phyloP scores from a whole-genome alignment of 163 green algal species.

The Scenedesmus sp. region DNA sequence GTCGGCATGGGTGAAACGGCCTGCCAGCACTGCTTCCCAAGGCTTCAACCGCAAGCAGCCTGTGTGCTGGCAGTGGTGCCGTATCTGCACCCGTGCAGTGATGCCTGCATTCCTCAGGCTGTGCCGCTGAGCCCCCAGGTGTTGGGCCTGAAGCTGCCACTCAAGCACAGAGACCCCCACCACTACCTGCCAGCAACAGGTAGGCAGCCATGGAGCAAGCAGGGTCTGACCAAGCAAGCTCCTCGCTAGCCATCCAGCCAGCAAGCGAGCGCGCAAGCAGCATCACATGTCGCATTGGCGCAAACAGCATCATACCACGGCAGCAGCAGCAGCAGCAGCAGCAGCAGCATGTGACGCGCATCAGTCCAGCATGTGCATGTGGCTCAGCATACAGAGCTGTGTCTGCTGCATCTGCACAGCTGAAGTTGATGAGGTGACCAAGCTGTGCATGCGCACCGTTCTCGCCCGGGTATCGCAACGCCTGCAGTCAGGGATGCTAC shows the following conservation, averaged over 20 bases:
- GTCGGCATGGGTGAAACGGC: no score
- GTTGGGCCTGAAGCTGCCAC: constrained; percentile 66
- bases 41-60: no score
- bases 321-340: not conserved
- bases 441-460: not conserved
- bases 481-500: not conserved
- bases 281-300: no score
- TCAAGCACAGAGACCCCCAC: constrained; percentile 71
- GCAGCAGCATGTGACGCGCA: no score
- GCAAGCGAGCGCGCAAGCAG: no score
- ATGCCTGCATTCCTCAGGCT: not conserved
- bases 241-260: not conserved
- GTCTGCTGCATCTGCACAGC: no score
- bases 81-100: not conserved
- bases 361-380: no score
- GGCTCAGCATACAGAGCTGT: not conserved
- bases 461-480: not conserved
- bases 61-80: not conserved
- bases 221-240: not conserved
- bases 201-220: no score
- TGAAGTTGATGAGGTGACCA: no score
- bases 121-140: constrained; percentile 50
- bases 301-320: not conserved
- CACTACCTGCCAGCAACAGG: constrained; percentile 78
- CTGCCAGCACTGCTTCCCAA: no score